A percentile compares a stretch with the other conserved stretches of the same genome.
These are phyloP conservation scores for Wickerhamiella siamensis DNA, from an alignment of 805 yeast genomes.

Conservation along the genomic window DNA sequence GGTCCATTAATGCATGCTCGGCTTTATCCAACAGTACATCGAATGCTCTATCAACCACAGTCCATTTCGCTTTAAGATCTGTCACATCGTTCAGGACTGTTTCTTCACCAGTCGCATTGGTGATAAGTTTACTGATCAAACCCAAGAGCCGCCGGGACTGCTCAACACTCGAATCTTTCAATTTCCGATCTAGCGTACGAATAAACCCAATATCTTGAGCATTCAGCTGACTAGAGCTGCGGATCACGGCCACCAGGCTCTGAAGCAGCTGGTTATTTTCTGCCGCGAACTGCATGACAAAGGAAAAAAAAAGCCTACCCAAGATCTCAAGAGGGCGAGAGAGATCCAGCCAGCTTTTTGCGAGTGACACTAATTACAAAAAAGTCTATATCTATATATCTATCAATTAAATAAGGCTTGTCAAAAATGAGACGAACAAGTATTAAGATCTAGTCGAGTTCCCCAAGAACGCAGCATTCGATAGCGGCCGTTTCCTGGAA, in stretches of 20 bases:
- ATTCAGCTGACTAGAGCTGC: slow-evolving; percentile 56
- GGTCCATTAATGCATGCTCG: slow-evolving; percentile 28
- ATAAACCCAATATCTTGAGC: slow-evolving; percentile 73
- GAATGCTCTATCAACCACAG: slow-evolving; percentile 41
- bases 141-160: slow-evolving; percentile 21
- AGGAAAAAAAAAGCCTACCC: slow-evolving; percentile 3
- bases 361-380: no score
- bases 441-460: background rate
- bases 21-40: slow-evolving; percentile 65
- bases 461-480: background rate
- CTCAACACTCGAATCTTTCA: slow-evolving; percentile 30
- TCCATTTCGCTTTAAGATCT: slow-evolving; percentile 42
- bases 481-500: background rate
- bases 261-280: slow-evolving; percentile 26
- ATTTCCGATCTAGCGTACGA: slow-evolving; percentile 40
- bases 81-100: slow-evolving; percentile 29
- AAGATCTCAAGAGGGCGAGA: no score
- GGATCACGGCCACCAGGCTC: slow-evolving; percentile 39
- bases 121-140: slow-evolving; percentile 20
- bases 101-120: slow-evolving; percentile 18
- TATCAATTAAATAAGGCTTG: no score
- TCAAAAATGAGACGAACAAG: no score
- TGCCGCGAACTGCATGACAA: slow-evolving; percentile 13
- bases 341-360: no score
- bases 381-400: no score